Evolutionary conservation across 352 stramenopile species (phyloP), one percentile per base, ranked within the genome.

Genomic region (Globisporangium parvum): DNA sequence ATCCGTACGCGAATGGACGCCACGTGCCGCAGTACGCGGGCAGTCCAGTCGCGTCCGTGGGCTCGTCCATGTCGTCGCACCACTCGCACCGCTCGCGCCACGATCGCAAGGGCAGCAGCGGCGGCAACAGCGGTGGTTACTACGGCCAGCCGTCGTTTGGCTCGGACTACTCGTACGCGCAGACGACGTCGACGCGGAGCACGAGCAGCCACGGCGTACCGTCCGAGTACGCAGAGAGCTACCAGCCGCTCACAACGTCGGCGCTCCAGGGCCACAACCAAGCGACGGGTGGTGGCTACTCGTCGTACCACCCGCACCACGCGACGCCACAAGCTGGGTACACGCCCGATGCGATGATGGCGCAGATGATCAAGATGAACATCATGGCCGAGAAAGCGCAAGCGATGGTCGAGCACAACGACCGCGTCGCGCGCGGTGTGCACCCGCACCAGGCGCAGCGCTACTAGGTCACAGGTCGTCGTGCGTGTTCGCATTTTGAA

Each of bases 341-440:
- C 23, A 71, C 63, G n/a, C 62, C 65, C 2, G 75, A 88, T 28
- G 74, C 70, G 51, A 70, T 87, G 59, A 87, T 88, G 71, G 55
- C 67, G 35, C 78, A 84, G 53, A 87, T 88, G 64, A 76, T 87
- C 61, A 70, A 81, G 59, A 86, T 88, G 75, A 88, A 87, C 62
- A 71, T 88, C 60, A 84, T 82, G 45, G 78, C 78, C 37, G 78
- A 88, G 61, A 71, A 87, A 31, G 80, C 74, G 47, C 67, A 71
- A 23, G 69, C 83, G 63, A 73, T 84, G 63, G 72, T 87, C 46
- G 62, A 78, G 50, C 69, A 81, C 46, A 85, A 83, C 53, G 60
- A 85, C 55, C 80, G 80, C 60, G 51, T 83, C 37, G 74, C 73
- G 24, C 67, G 74, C 51, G 70, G 76, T 46, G 64, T 78, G 47